Base-by-base conservation (phyloP, 1,139 yeast species). In the Yamadazyma triangularis region DNA sequence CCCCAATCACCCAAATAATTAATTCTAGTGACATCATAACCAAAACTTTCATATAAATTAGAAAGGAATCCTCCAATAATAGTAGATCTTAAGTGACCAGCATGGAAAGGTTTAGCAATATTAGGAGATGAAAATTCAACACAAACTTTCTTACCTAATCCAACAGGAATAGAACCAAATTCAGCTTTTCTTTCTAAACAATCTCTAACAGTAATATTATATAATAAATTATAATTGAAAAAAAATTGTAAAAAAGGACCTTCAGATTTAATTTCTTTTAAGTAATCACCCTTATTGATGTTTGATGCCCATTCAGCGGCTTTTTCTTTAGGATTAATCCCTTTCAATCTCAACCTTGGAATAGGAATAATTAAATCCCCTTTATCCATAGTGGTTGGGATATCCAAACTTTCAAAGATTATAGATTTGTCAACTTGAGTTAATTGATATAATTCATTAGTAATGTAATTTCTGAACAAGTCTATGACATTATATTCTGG, bases 1-100 rank as follows among this genome's bases (percentile, higher is more conserved):
- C 99, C 99, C 98, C 98, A 91, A 64, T 91, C 99, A 53, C 99
- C 99, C 46, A 91, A 72, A 63, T 93, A 91, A 65, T 91, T 91
- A 66, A 91, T 72, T 65, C 96, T 79, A 44, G 74, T 65, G 26
- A 93, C 98, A 12, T 86, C 77, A 84, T 91, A 91, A 25, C 97
- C 97, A 37, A 82, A 69, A 47, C 79, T 79, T 60, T 89, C 96
- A 55, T 91, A 87, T 57, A 91, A 72, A 60, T 89, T 91, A 28
- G 95, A 64, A 36, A 93, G 60, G 65, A 88, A 91, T n/a, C 98
- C 97, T 49, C 99, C 99, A 56, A 91, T 91, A 54, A 91, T 91
- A 24, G 99, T 91, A 25, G 96, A 86, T 66, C 99, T 81, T 62
- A 91, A 78, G 61, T 91, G 99, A 36, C 99, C 99, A 37, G 99